phyloP scores from a whole-genome alignment of 768 basidiomycete genomes.

The Psilocybe sp. region DNA sequence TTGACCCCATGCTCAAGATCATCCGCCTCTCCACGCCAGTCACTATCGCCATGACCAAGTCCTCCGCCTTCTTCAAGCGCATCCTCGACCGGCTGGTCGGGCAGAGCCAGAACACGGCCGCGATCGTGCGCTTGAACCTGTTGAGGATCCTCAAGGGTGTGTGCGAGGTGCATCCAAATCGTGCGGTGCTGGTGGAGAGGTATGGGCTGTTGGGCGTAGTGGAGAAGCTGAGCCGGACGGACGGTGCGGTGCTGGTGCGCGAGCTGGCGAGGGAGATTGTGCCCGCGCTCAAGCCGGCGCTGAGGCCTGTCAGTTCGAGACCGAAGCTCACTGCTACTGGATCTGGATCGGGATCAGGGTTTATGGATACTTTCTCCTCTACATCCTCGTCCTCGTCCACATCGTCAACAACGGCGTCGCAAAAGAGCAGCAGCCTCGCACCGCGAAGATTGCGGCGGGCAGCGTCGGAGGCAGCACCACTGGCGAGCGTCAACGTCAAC shows the following conservation, averaged over 20 bases:
- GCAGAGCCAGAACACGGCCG: constrained; percentile 51
- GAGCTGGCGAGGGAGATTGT: constrained; percentile 87
- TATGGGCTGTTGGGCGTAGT: constrained; percentile 84
- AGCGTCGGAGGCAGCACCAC: constrained; percentile 60
- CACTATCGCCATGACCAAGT: constrained; percentile 74
- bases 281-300: constrained; percentile 69
- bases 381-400: constrained; percentile 12
- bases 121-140: constrained; percentile 88
- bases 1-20: constrained; percentile 92
- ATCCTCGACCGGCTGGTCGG: constrained; percentile 75
- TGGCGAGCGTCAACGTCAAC: constrained; percentile 17
- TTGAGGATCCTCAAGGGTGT: constrained; percentile 81
- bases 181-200: constrained; percentile 74
- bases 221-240: constrained; percentile 73
- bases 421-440: constrained; percentile 33
- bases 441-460: constrained; percentile 66
- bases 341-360: too few species aligned
- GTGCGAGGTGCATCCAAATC: constrained; percentile 88
- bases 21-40: constrained; percentile 74
- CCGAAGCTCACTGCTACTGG: constrained; percentile 13
- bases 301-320: constrained; percentile 51
- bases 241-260: constrained; percentile 87
- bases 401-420: constrained; percentile 8
- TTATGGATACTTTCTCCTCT: too few species aligned
- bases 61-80: constrained; percentile 80